These are phyloP conservation scores for Podospora comata DNA, from an alignment of 495 filamentous ascomycete species.

Conservation along the genomic window DNA sequence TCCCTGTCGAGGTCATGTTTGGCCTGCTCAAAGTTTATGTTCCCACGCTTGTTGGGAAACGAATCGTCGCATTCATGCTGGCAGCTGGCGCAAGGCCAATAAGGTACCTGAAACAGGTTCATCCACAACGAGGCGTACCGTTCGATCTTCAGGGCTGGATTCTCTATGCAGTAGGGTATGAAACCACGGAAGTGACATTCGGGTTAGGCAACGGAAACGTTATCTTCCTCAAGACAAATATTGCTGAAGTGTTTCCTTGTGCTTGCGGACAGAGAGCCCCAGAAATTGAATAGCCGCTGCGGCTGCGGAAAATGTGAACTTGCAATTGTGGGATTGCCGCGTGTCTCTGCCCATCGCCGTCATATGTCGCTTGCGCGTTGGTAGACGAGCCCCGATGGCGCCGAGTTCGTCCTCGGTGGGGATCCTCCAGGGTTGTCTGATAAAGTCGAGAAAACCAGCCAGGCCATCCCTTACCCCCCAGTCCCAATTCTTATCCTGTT, in stretches of 20 bases:
- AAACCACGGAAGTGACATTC: not conserved
- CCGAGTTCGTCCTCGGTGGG: constrained; percentile 1
- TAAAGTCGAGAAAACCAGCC: not conserved
- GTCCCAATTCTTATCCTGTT: too few relatives aligned
- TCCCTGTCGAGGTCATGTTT: not conserved
- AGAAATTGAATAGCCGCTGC: not conserved
- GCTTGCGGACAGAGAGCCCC: not conserved
- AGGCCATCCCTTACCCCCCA: not conserved
- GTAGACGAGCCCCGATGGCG: not conserved
- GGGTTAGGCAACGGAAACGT: not conserved
- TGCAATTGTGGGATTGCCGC: not conserved
- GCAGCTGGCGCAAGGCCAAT: not conserved
- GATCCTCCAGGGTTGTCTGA: not conserved
- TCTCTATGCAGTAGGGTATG: not conserved
- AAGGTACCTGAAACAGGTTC: not conserved
- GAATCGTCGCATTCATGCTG: too few relatives aligned
- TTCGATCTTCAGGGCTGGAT: not conserved
- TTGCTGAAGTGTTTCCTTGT: not conserved
- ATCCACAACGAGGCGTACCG: not conserved
- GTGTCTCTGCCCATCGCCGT: not conserved
- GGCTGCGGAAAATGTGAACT: not conserved
- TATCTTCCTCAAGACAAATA: not conserved
- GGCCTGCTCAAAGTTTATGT: too few relatives aligned
- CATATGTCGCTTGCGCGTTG: not conserved
- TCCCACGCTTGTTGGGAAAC: too few relatives aligned